phyloP scores from a whole-genome alignment of 352 stramenopile genomes.

The Globisporangium carolinianum region DNA sequence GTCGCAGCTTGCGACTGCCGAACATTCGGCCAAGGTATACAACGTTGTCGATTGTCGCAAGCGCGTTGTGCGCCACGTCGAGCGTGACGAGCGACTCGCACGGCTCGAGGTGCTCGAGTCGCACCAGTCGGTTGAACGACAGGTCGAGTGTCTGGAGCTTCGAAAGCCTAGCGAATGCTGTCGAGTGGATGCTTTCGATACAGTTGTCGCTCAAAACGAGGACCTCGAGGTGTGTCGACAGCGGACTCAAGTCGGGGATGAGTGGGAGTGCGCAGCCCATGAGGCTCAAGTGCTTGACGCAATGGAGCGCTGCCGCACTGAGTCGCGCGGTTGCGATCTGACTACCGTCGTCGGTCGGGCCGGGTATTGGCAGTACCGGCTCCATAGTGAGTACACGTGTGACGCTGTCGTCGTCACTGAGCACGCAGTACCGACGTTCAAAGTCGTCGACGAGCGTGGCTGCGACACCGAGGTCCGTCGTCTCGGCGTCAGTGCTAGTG shows the following conservation, averaged over 20 bases:
- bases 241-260: constrained; percentile 32
- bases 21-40: constrained; percentile 21
- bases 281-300: constrained; percentile 42
- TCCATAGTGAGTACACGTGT: constrained; percentile 38
- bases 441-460: constrained; percentile 39
- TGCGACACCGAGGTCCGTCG: constrained; percentile 22
- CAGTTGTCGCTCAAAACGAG: constrained; percentile 73
- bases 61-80: constrained; percentile 60
- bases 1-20: constrained; percentile 16
- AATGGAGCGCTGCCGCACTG: neutral
- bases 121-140: constrained; percentile 53
- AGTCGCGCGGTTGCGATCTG: constrained; percentile 7
- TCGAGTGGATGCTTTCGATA: constrained; percentile 28
- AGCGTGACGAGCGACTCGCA: constrained; percentile 31
- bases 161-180: constrained; percentile 21
- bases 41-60: constrained; percentile 51
- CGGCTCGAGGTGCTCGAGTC: constrained; percentile 35
- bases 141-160: constrained; percentile 52
- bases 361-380: constrained; percentile 14
- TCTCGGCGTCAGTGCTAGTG: constrained; percentile 7
- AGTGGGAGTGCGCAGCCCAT: constrained; percentile 41
- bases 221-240: constrained; percentile 40
- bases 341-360: neutral
- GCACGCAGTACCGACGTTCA: constrained; percentile 51
- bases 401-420: constrained; percentile 21